phyloP scores from a whole-genome alignment of 2,329 filamentous ascomycete species.

The Botrytis medusae region DNA sequence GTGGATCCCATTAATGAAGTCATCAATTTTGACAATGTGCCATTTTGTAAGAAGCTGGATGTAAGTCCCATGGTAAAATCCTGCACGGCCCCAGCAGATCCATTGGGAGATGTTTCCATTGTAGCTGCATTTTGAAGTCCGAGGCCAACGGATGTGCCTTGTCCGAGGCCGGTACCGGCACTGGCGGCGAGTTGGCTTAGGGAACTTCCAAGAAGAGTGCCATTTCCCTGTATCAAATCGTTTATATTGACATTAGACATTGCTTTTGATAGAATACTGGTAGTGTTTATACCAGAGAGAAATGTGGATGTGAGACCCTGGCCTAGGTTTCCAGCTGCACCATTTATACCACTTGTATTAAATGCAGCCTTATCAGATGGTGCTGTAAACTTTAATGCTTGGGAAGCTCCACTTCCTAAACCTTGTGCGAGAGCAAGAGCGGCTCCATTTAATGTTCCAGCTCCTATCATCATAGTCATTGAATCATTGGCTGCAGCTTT shows the following conservation, averaged over 20 bases:
- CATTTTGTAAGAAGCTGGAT: neutral
- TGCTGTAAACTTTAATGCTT: neutral
- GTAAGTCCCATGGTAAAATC: neutral
- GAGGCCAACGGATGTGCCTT: neutral
- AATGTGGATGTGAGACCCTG: neutral
- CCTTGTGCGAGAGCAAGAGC: neutral
- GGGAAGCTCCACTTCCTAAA: neutral
- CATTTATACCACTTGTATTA: neutral
- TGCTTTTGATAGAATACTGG: neutral
- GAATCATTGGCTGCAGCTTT: neutral
- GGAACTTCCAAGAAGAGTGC: neutral
- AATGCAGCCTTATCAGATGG: neutral
- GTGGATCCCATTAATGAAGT: neutral
- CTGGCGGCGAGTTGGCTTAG: neutral
- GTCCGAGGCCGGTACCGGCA: neutral
- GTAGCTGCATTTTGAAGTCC: neutral
- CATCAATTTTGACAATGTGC: neutral
- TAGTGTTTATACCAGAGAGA: neutral
- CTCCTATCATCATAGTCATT: neutral
- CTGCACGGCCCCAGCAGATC: neutral
- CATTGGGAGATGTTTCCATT: neutral
- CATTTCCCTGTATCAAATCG: neutral
- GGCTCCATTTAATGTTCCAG: neutral
- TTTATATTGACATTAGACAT: neutral
- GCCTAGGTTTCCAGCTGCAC: neutral